These are phyloP conservation scores for Leccinum pachyderme DNA, from an alignment of 1,284 basidiomycete species.

Conservation along the genomic window DNA sequence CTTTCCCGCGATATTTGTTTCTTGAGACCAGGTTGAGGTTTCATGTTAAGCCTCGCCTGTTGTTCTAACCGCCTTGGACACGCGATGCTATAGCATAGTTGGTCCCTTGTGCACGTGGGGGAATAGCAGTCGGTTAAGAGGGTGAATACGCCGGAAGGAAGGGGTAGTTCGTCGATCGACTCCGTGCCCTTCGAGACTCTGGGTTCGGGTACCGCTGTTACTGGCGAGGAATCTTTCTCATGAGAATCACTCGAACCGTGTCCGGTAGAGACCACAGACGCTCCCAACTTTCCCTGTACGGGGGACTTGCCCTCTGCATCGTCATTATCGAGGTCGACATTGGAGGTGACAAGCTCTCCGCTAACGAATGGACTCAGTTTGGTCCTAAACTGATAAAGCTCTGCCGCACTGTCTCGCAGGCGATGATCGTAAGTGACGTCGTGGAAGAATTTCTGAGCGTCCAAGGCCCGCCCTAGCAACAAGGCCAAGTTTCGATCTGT, in stretches of 20 bases:
- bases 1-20: constrained; percentile 82
- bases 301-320: constrained; percentile 34
- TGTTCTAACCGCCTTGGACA: constrained; percentile 95
- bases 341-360: constrained; percentile 55
- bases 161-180: constrained; percentile 59
- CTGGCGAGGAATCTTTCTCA: constrained; percentile 42
- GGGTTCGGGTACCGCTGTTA: constrained; percentile 33
- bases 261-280: constrained; percentile 37
- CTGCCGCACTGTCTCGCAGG: constrained; percentile 83
- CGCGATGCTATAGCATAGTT: constrained; percentile 94
- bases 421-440: constrained; percentile 99
- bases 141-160: constrained; percentile 96
- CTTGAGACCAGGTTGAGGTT: constrained; percentile 85
- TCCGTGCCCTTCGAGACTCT: constrained; percentile 46
- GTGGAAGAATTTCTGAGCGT: constrained; percentile 99
- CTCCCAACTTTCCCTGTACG: constrained; percentile 25
- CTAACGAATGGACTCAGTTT: constrained; percentile 77
- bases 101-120: constrained; percentile 92
- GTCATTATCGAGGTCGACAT: constrained; percentile 29
- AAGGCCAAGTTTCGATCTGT: constrained; percentile 95
- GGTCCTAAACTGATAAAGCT: constrained; percentile 91
- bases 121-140: constrained; percentile 97
- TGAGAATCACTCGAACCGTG: constrained; percentile 43
- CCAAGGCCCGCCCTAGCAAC: constrained; percentile 90
- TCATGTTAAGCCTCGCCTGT: constrained; percentile 90